Conservation (phyloP, 495 filamentous ascomycete genomes). For the Daldinia bambusicola region DNA sequence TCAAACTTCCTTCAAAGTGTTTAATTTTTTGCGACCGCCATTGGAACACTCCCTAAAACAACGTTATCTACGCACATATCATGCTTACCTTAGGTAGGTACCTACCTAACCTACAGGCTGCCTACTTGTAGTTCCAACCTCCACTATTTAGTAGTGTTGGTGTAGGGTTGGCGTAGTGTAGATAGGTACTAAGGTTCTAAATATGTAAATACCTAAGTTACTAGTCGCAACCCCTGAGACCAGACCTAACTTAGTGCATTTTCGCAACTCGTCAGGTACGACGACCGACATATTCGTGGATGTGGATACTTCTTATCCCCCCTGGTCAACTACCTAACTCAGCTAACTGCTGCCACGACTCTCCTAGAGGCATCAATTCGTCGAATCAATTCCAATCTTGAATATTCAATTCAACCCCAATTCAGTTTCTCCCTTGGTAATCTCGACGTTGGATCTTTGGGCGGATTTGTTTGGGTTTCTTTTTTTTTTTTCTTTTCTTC, state of each 20-base stretch:
- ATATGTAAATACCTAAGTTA: neutral
- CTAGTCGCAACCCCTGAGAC: constrained; percentile 35
- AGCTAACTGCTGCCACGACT: neutral
- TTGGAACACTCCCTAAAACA: neutral
- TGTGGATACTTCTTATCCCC: constrained; percentile 19
- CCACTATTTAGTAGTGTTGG: too few relatives aligned
- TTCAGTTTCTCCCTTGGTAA: constrained; percentile 30
- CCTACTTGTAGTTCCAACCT: too few relatives aligned
- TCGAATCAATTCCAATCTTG: constrained; percentile 39
- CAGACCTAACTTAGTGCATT: constrained; percentile 48
- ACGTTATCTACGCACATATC: neutral
- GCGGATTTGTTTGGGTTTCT: constrained; percentile 16
- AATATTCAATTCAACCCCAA: constrained; percentile 32
- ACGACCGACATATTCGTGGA: constrained; percentile 9
- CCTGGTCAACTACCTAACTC: constrained; percentile 11
- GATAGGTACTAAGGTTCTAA: neutral
- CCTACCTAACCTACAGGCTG: too few relatives aligned
- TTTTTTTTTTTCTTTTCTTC: constrained; percentile 13
- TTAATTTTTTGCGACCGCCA: neutral
- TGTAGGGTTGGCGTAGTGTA: neutral
- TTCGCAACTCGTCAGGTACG: constrained; percentile 47
- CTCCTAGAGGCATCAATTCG: constrained; percentile 22
- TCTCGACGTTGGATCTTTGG: constrained; percentile 29
- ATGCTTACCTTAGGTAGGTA: too few relatives aligned
- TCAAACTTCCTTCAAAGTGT: neutral